Conservation (phyloP, 2,329 filamentous ascomycete species). For the Akanthomyces dipterigenus region DNA sequence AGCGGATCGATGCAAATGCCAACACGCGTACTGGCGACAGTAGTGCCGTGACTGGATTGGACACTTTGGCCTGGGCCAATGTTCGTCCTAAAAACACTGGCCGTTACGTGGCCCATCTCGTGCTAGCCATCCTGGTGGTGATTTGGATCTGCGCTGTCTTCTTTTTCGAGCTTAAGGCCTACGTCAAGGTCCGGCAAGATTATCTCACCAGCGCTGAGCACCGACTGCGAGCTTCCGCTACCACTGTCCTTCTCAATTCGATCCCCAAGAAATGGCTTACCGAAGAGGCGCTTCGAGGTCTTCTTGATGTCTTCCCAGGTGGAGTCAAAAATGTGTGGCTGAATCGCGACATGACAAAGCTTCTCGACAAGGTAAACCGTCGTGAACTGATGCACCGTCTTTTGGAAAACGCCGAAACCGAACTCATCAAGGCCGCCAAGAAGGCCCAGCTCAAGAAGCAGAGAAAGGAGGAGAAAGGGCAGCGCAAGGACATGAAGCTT, state of each 20-base stretch:
- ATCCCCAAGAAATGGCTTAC: conserved; percentile 90
- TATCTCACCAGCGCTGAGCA: conserved; percentile 94
- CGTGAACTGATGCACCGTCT: conserved; percentile 63
- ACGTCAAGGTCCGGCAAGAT: conserved; percentile 88
- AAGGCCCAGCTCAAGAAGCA: conserved; percentile 67
- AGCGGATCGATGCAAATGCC: conserved; percentile 35
- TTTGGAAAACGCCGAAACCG: conserved; percentile 78
- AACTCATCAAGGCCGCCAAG: conserved; percentile 73
- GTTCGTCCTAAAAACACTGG: conserved; percentile 57
- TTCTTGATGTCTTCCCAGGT: conserved; percentile 95
- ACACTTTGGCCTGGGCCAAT: conserved; percentile 83
- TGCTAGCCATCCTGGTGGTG: conserved; percentile 72
- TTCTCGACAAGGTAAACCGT: conserved; percentile 76
- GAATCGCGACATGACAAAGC: conserved; percentile 77
- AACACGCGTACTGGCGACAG: conserved; percentile 29
- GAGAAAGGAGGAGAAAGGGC: conserved; percentile 57
- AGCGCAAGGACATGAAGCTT: conserved; percentile 44
- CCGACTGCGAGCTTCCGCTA: conserved; percentile 85
- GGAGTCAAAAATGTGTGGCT: conserved; percentile 96
- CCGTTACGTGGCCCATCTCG: conserved; percentile 77
- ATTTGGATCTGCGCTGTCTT: conserved; percentile 82
- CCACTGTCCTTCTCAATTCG: conserved; percentile 85
- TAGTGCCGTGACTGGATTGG: conserved; percentile 52
- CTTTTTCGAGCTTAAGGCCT: conserved; percentile 78
- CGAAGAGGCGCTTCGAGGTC: conserved; percentile 68